phyloP scores from a whole-genome alignment of 768 basidiomycete species.

The Lentinula lateritia region DNA sequence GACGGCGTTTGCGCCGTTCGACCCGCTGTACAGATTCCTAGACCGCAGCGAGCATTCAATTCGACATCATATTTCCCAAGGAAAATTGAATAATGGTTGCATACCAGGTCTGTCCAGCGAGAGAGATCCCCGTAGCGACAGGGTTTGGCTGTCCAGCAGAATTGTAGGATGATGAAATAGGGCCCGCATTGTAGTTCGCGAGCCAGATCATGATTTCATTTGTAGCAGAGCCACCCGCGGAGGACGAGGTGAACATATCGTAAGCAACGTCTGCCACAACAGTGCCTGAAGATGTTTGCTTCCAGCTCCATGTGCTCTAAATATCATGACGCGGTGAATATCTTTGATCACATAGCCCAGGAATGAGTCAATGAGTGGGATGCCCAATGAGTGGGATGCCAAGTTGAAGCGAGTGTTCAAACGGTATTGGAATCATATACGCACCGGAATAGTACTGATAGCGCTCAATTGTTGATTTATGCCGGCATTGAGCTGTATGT shows the following conservation, averaged over 20 bases:
- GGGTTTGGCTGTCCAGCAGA: conserved; percentile 41
- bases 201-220: conserved; percentile 66
- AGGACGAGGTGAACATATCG: conserved; percentile 57
- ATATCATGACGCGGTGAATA: not conserved
- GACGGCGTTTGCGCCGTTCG: conserved; percentile 1
- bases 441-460: conserved; percentile 51
- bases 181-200: conserved; percentile 49
- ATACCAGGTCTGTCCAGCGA: conserved; percentile 50
- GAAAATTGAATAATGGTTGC: not conserved
- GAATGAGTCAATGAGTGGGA: not conserved
- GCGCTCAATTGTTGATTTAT: conserved; percentile 49
- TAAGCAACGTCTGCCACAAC: conserved; percentile 55
- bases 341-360: not conserved
- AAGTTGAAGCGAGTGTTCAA: not conserved
- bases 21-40: conserved; percentile 5
- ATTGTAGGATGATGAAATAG: conserved; percentile 47
- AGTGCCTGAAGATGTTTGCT: conserved; percentile 31
- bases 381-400: not conserved
- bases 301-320: conserved; percentile 56
- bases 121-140: conserved; percentile 33
- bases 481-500: conserved; percentile 44
- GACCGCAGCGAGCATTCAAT: not conserved
- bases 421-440: conserved; percentile 12
- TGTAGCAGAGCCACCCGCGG: conserved; percentile 39
- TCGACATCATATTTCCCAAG: not conserved